These are phyloP conservation scores for Stephanodiscus minutulus DNA, from an alignment of 108 stramenopile species.

Conservation along the genomic window DNA sequence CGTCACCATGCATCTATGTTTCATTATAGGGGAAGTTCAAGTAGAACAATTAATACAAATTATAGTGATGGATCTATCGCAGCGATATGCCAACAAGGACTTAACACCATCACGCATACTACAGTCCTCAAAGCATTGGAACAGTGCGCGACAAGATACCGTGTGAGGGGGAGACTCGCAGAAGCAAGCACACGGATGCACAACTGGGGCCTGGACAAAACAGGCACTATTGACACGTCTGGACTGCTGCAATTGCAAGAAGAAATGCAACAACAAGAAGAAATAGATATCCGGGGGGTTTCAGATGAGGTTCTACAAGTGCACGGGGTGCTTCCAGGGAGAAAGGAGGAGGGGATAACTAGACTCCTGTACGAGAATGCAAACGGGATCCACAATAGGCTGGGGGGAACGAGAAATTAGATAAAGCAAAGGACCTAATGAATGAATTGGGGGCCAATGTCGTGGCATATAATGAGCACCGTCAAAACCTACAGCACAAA, in stretches of 20 bases:
- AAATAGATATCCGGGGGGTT: background rate
- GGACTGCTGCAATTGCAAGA: background rate
- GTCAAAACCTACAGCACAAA: background rate
- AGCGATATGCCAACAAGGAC: too few species aligned
- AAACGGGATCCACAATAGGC: background rate
- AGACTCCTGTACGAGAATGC: background rate
- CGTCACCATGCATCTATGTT: background rate
- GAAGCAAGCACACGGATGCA: background rate
- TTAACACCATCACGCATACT: background rate
- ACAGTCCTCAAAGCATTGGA: background rate
- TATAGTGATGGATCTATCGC: too few species aligned
- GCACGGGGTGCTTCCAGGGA: background rate
- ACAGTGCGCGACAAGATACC: background rate
- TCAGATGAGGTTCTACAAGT: background rate
- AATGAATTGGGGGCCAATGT: background rate
- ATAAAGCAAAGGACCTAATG: background rate
- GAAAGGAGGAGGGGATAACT: background rate
- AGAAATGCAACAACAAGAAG: background rate
- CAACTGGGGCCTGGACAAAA: background rate
- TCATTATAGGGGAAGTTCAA: background rate
- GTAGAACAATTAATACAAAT: background rate
- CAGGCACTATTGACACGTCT: background rate
- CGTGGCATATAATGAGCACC: background rate
- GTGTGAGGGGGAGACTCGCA: background rate
- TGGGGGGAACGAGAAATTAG: background rate